A percentile compares a stretch with the other conserved stretches of the same genome.
phyloP scores from a whole-genome alignment of 1,284 basidiomycete genomes.

The Apiotrichum akiyoshidainum region DNA sequence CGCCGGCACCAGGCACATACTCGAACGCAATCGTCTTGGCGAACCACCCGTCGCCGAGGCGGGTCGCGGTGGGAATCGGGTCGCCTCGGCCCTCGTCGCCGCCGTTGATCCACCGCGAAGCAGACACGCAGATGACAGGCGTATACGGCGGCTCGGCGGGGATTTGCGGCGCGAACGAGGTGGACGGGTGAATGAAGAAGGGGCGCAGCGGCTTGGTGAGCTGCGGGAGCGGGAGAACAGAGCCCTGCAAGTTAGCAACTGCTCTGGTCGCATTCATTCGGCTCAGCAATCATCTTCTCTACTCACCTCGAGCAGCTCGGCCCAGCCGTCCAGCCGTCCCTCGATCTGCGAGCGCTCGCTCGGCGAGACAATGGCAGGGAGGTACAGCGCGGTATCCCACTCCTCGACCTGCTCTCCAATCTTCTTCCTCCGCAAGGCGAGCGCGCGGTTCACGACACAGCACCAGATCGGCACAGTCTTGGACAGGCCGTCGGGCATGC shows the following conservation, averaged over 20 bases:
- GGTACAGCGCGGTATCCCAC: conserved; percentile 44
- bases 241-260: conserved; percentile 25
- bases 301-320: conserved; percentile 59
- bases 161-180: conserved; percentile 31
- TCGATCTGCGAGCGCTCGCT: conserved; percentile 53
- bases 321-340: conserved; percentile 62
- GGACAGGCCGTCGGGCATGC: conserved; percentile 88
- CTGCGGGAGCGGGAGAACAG: conserved; percentile 43
- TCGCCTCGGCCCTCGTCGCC: conserved; percentile 21
- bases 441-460: conserved; percentile 77
- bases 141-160: conserved; percentile 30
- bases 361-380: conserved; percentile 45
- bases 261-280: too few relatives aligned
- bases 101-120: conserved; percentile 41
- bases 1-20: conserved; percentile 51
- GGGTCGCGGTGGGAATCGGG: conserved; percentile 35
- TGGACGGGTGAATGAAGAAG: conserved; percentile 49
- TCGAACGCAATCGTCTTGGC: conserved; percentile 45
- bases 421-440: conserved; percentile 34
- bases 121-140: conserved; percentile 49
- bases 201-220: conserved; percentile 47
- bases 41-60: conserved; percentile 21
- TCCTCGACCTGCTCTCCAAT: conserved; percentile 1
- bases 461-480: conserved; percentile 98
- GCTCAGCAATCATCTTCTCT: neutral